A percentile compares a stretch with the other conserved stretches of the same genome.
Evolutionary conservation across 805 yeast genomes (phyloP).

Genomic region (Ogataea philodendri): DNA sequence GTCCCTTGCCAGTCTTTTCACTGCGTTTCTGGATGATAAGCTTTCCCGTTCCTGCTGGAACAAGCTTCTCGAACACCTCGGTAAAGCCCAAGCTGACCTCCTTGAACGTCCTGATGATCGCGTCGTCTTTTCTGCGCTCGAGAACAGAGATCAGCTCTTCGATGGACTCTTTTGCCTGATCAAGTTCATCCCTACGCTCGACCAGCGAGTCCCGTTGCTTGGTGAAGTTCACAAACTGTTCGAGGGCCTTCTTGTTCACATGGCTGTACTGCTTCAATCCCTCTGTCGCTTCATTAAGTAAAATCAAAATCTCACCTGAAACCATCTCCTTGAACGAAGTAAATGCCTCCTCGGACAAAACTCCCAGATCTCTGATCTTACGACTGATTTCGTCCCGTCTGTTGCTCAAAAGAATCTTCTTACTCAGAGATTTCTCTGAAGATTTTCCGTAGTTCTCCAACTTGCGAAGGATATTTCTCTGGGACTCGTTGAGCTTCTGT

Average conservation of each 20-base stretch:
- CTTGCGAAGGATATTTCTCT: slow-evolving; percentile 48
- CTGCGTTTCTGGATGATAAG: slow-evolving; percentile 58
- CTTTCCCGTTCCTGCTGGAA: slow-evolving; percentile 78
- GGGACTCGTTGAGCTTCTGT: slow-evolving; percentile 55
- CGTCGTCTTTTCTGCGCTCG: slow-evolving; percentile 76
- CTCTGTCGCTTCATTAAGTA: slow-evolving; percentile 53
- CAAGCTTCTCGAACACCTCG: slow-evolving; percentile 73
- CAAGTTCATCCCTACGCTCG: slow-evolving; percentile 65
- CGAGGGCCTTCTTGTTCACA: slow-evolving; percentile 86
- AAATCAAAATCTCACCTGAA: slow-evolving; percentile 52
- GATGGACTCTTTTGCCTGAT: slow-evolving; percentile 67
- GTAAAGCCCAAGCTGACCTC: slow-evolving; percentile 73
- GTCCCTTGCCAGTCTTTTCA: slow-evolving; percentile 17
- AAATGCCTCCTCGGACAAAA: slow-evolving; percentile 82
- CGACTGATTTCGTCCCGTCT: slow-evolving; percentile 71
- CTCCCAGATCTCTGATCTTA: slow-evolving; percentile 81
- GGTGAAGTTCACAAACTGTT: slow-evolving; percentile 72
- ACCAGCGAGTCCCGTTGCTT: slow-evolving; percentile 68
- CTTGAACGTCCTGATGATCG: slow-evolving; percentile 73
- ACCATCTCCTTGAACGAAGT: slow-evolving; percentile 39
- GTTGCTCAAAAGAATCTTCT: slow-evolving; percentile 53
- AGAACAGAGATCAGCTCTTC: slow-evolving; percentile 66
- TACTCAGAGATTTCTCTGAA: slow-evolving; percentile 64
- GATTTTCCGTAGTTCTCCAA: slow-evolving; percentile 60
- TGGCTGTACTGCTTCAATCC: slow-evolving; percentile 64